These are phyloP conservation scores for Barnettozyma californica DNA, from an alignment of 805 yeast species.

Conservation along the genomic window DNA sequence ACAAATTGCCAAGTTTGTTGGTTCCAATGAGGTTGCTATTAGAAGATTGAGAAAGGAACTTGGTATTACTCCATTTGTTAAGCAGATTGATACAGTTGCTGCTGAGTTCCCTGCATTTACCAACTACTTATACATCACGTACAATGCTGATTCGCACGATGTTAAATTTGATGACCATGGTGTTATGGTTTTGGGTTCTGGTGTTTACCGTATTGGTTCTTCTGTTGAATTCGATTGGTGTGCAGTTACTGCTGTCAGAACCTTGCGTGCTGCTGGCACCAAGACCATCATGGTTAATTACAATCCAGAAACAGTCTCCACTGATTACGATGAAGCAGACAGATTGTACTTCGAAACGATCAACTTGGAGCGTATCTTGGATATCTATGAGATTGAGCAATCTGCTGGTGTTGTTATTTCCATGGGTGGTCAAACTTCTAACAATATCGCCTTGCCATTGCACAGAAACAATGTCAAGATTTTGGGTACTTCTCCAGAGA, in stretches of 20 bases:
- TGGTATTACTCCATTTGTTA: conserved; percentile 86
- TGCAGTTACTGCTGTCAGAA: conserved; percentile 95
- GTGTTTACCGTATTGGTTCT: conserved; percentile 98
- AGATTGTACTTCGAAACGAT: conserved; percentile 94
- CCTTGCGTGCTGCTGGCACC: conserved; percentile 77
- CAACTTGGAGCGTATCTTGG: conserved; percentile 89
- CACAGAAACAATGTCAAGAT: conserved; percentile 94
- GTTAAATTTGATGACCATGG: conserved; percentile 88
- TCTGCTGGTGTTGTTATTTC: conserved; percentile 90
- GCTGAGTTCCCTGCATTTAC: conserved; percentile 98
- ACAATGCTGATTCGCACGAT: conserved; percentile 87
- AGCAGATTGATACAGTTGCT: conserved; percentile 97
- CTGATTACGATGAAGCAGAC: conserved; percentile 98
- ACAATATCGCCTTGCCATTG: conserved; percentile 88
- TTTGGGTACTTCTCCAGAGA: conserved; percentile 94
- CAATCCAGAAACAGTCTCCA: conserved; percentile 98
- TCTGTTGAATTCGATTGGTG: conserved; percentile 99
- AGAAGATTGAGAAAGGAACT: conserved; percentile 83
- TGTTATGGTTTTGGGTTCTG: conserved; percentile 93
- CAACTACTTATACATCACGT: conserved; percentile 90
- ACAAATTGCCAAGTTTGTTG: conserved; percentile 85
- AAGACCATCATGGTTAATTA: conserved; percentile 97
- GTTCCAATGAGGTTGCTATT: conserved; percentile 88
- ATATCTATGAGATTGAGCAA: conserved; percentile 87
- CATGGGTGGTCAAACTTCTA: conserved; percentile 99